Conservation (phyloP, 106 monocot genomes). For the Ottelia alismoides region DNA sequence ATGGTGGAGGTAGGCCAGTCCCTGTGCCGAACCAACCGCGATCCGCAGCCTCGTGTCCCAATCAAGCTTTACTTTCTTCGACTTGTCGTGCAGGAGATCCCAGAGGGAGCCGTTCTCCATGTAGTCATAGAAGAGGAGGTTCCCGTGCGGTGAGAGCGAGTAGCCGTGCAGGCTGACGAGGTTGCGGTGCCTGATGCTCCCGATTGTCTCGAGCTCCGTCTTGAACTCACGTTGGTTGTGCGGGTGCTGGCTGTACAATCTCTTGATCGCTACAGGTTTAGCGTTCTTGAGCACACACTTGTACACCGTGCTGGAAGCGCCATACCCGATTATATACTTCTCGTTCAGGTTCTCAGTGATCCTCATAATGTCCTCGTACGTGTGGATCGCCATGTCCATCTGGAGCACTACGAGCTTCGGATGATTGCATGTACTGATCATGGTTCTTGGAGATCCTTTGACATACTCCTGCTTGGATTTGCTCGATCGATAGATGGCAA, state of each 20-base stretch:
- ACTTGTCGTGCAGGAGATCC: slow-evolving; percentile 92
- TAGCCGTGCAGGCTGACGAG: slow-evolving; percentile 92
- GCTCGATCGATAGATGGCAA: slow-evolving; percentile 47
- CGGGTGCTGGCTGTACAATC: slow-evolving; percentile 52
- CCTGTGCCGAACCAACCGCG: slow-evolving; percentile 90
- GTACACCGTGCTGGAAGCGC: slow-evolving; percentile 92
- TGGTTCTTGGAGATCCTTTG: slow-evolving; percentile 30
- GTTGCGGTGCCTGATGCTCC: slow-evolving; percentile 89
- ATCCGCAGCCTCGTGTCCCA: slow-evolving; percentile 93
- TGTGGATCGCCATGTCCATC: slow-evolving; percentile 89
- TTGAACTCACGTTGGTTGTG: slow-evolving; percentile 78
- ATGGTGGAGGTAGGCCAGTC: slow-evolving; percentile 89
- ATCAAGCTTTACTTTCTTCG: slow-evolving; percentile 91
- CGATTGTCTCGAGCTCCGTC: slow-evolving; percentile 81
- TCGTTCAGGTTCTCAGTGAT: slow-evolving; percentile 83
- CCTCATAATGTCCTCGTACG: slow-evolving; percentile 90
- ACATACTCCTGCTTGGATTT: slow-evolving; percentile 25
- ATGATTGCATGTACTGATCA: slow-evolving; percentile 25
- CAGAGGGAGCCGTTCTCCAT: slow-evolving; percentile 98
- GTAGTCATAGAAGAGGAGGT: slow-evolving; percentile 97
- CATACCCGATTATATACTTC: slow-evolving; percentile 84
- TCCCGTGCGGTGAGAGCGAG: slow-evolving; percentile 83
- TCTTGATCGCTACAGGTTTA: slow-evolving; percentile 74
- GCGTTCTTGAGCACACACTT: slow-evolving; percentile 71
- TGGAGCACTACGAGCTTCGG: slow-evolving; percentile 85